Base-by-base conservation (phyloP, 208 protist species). In the Leishmania martiniquensis region DNA sequence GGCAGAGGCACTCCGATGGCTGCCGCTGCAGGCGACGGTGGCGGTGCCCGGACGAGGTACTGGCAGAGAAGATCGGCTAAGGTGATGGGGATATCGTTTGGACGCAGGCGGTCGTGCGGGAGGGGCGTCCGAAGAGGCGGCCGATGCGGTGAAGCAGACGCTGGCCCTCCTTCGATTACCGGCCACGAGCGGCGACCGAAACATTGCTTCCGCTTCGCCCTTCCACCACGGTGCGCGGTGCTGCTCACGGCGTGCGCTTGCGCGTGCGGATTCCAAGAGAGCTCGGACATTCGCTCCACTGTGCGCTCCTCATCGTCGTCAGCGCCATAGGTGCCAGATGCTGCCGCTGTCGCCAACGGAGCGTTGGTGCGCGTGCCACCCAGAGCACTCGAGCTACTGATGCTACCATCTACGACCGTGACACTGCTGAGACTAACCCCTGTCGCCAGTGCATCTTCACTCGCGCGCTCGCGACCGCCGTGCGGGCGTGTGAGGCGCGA, bases 61-160 rank as follows among this genome's bases (percentile, higher is more conserved):
- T 34, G 70, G 13, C 77, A 45, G 32, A 81, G 62, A 37, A 81
- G 60, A 1, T 63, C 2, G 5, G 70, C 70, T 3, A 81, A 55
- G 32, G 77, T 72, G 39, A 54, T 39, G 4, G 60, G 47, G 52
- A 81, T 60, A 29, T 73, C 70, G 20, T 25, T 10, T 6, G 42
- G 54, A 15, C 49, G 32, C 65, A 42, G 12, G 32, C 15, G 29
- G 47, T 44, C 65, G 42, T 25, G 13, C 39, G 12, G 7, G 37
- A 2, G 73, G 20, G 42, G 22, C 29, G 29, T 69, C 45, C 17
- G n/a, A 57, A 1, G 34, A 17, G 59, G 60, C 44, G 32, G 25
- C 25, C 6, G 51, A 29, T 44, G 69, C 69, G 49, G 37, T 47
- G 69, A 74, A 37, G 29, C 69, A 74, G 5, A 37, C 54, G 55